These are phyloP conservation scores for Diversispora epigaea DNA, from an alignment of 192 early-diverging fungal genomes.

Conservation along the genomic window DNA sequence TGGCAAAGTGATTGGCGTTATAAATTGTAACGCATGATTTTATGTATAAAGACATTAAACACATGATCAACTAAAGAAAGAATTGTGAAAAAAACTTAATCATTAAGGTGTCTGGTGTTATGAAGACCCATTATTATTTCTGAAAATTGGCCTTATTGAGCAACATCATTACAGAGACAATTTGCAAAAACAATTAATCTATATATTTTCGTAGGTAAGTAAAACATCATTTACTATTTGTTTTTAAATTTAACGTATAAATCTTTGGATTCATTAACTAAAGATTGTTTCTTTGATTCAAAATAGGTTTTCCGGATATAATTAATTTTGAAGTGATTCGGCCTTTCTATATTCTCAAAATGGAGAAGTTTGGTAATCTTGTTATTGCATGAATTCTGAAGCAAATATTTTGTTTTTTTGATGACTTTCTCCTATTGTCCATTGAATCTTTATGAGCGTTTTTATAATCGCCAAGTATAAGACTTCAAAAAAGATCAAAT, in stretches of 20 bases:
- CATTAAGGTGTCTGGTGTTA: no score
- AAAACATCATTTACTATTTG: neutral
- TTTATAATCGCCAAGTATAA: neutral
- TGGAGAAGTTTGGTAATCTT: constrained; percentile 16
- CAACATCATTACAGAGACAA: no score
- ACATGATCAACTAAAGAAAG: no score
- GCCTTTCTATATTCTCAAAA: constrained; percentile 17
- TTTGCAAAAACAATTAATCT: no score
- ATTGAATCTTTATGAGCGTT: neutral
- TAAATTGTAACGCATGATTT: no score
- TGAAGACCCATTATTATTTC: no score
- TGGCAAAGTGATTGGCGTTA: no score
- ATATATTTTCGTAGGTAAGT: no score
- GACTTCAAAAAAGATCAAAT: constrained; percentile 12
- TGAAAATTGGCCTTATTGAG: no score
- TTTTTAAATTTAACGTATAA: constrained; percentile 12
- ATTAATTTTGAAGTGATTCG: constrained; percentile 30
- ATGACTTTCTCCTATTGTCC: constrained; percentile 27
- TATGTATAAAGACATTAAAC: no score
- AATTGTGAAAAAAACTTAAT: no score
- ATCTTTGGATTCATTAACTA: constrained; percentile 7
- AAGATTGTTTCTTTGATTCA: constrained; percentile 3
- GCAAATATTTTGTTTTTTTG: constrained; percentile 13
- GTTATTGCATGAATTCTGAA: neutral
- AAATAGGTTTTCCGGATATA: constrained; percentile 18